Conservation (phyloP, 306 rosid genomes). For the Hippophae tibetana region DNA sequence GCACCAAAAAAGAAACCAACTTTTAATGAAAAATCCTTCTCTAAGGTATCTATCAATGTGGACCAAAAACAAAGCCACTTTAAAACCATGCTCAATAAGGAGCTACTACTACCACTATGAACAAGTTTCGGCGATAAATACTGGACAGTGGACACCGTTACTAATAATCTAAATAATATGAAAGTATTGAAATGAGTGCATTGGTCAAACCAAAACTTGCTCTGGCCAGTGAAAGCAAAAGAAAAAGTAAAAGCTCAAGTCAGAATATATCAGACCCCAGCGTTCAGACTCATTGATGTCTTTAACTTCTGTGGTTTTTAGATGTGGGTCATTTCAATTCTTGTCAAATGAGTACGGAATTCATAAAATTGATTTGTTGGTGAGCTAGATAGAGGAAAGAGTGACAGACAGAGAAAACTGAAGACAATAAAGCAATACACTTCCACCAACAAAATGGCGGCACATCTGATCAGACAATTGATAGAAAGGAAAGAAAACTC, state of each 20-base stretch:
- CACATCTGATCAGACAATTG: conserved; percentile 69
- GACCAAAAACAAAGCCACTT: conserved; percentile 21
- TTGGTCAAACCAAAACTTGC: conserved; percentile 61
- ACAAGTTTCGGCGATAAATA: conserved; percentile 27
- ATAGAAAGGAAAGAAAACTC: conserved; percentile 9
- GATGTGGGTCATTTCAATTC: conserved; percentile 28
- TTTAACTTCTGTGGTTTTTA: conserved; percentile 14
- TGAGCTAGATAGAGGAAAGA: background rate
- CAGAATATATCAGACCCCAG: conserved; percentile 20
- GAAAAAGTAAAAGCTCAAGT: conserved; percentile 46
- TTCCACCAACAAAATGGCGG: conserved; percentile 75
- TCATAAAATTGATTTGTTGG: background rate
- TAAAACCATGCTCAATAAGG: too few species aligned
- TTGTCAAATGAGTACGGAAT: conserved; percentile 20
- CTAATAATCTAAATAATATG: conserved; percentile 6
- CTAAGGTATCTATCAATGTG: too few species aligned
- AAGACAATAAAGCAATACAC: conserved; percentile 18
- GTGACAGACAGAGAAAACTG: conserved; percentile 1
- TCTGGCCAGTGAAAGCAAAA: conserved; percentile 54
- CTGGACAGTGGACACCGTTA: too few species aligned
- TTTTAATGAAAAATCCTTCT: too few species aligned
- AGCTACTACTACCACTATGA: conserved; percentile 24
- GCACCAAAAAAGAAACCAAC: too few species aligned
- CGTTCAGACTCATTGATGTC: conserved; percentile 24
- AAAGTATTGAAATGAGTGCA: conserved; percentile 23